Evolutionary conservation across 2,329 filamentous ascomycete genomes (phyloP), one percentile per base, ranked within the genome.

Genomic region (Monilinia laxa): DNA sequence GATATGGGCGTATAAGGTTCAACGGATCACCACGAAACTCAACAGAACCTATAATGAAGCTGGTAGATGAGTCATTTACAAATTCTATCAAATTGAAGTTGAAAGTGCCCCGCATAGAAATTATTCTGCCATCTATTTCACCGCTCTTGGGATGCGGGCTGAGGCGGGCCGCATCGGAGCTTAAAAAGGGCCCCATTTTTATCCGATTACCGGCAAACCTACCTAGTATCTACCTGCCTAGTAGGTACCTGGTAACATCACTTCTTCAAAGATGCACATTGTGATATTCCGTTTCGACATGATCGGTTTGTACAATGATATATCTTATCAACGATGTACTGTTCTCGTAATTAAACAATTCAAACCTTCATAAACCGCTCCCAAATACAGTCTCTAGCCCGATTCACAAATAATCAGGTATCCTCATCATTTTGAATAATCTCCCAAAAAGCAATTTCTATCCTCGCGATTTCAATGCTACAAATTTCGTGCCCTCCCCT

Each of bases 11-110:
- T 62, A 51, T 25, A 14, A 9, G n/a, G 25, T 10, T 18, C 5
- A 11, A 52, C 1, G 20, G 11, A 18, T 25, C 9, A 38, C 45
- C 1, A 20, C 5, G 20, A 40, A n/a, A n/a, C 9, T 40, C n/a
- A 62, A 62, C 12, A 62, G 40, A 25, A n/a, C 10, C 45, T 38
- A 60, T 14, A 60, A 3, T 40, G 58, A 51, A 62, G 31, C 11
- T 38, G 31, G 45, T 2, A 25, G 31, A 35, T 62, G 58, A 62
- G 58, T 62, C 58, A 51, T 25, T 23, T 62, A 51, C 10, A 23
- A 18, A n/a, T 25, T 25, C 28, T 25, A 51, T 25, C 51, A 62
- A 51, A 51, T 20, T 51, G 20, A 35, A n/a, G 58, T 51, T 60
- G 7, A 35, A 12, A 38, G 28, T 25, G 58, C 47, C 58, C 58